Evolutionary conservation across 2,329 filamentous ascomycete species (phyloP).

Genomic region (Hypoxylon sp.): DNA sequence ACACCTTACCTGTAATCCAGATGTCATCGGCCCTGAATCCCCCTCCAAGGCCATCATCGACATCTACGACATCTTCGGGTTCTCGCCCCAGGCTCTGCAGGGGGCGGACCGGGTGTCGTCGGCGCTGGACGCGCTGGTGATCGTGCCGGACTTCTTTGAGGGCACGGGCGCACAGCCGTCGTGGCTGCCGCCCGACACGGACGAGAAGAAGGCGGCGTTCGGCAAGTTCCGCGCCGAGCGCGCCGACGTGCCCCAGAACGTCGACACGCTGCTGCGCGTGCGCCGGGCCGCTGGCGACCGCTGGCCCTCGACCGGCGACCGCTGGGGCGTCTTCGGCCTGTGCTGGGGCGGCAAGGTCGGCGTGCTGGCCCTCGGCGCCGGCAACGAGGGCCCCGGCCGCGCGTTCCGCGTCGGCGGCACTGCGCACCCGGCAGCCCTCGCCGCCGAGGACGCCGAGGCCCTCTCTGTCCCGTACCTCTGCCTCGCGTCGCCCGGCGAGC

Average conservation of each 20-base stretch:
- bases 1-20: conserved; percentile 30
- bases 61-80: conserved; percentile 59
- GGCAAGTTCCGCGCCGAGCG: conserved; percentile 44
- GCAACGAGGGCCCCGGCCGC: conserved; percentile 45
- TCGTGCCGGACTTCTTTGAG: conserved; percentile 53
- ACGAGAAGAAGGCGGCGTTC: conserved; percentile 51
- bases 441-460: conserved; percentile 16
- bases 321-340: conserved; percentile 55
- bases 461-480: conserved; percentile 17
- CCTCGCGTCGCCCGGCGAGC: conserved; percentile 17
- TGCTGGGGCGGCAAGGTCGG: conserved; percentile 61
- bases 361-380: conserved; percentile 43
- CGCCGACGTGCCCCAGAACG: conserved; percentile 43
- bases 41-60: conserved; percentile 51
- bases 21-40: conserved; percentile 48
- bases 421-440: conserved; percentile 11
- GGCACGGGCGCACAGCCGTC: conserved; percentile 46
- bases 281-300: conserved; percentile 2
- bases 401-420: conserved; percentile 15
- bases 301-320: conserved; percentile 40
- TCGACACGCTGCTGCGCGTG: conserved; percentile 45
- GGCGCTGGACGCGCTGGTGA: conserved; percentile 48
- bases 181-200: conserved; percentile 52
- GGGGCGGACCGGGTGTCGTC: conserved; percentile 56
- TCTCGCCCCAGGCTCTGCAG: conserved; percentile 55